These are phyloP conservation scores for Nothophoma quercina DNA, from an alignment of 2,329 filamentous ascomycete species.

Conservation along the genomic window DNA sequence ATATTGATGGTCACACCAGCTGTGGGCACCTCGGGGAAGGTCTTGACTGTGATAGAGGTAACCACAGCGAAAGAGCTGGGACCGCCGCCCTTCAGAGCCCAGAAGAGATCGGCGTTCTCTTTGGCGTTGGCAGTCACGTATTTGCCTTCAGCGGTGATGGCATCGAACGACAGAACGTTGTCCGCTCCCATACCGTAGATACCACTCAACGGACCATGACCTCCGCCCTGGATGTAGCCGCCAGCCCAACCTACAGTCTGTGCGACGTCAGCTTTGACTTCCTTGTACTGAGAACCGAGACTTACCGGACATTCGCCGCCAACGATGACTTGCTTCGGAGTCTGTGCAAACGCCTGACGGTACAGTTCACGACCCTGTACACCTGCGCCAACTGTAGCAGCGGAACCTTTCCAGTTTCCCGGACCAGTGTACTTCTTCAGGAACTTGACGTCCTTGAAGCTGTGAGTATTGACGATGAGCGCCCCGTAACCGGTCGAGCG, in stretches of 20 bases:
- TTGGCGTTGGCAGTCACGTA: conserved; percentile 38
- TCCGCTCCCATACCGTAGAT: conserved; percentile 10
- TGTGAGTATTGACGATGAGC: conserved; percentile 48
- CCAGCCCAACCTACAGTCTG: conserved; percentile 51
- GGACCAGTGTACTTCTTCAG: conserved; percentile 40
- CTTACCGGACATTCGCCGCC: conserved; percentile 48
- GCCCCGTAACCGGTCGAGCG: conserved; percentile 45
- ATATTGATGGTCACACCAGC: conserved; percentile 46
- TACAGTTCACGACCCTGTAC: conserved; percentile 46
- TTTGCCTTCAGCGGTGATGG: conserved; percentile 50
- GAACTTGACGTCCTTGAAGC: conserved; percentile 44
- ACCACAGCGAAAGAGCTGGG: conserved; percentile 44
- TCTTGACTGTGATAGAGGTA: conserved; percentile 44
- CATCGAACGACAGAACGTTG: conserved; percentile 43
- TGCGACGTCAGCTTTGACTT: conserved; percentile 10
- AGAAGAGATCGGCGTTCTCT: conserved; percentile 49
- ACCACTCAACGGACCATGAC: conserved; percentile 36
- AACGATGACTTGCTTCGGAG: conserved; percentile 43
- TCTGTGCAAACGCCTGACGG: conserved; percentile 38
- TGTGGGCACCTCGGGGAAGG: conserved; percentile 40
- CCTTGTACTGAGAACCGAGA: neutral
- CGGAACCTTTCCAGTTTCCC: conserved; percentile 43
- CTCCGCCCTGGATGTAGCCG: conserved; percentile 51
- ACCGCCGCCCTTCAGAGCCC: conserved; percentile 47
- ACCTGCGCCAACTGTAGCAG: conserved; percentile 44